Conservation (phyloP, 371 early-diverging fungal genomes). For the Mucor irregularis region DNA sequence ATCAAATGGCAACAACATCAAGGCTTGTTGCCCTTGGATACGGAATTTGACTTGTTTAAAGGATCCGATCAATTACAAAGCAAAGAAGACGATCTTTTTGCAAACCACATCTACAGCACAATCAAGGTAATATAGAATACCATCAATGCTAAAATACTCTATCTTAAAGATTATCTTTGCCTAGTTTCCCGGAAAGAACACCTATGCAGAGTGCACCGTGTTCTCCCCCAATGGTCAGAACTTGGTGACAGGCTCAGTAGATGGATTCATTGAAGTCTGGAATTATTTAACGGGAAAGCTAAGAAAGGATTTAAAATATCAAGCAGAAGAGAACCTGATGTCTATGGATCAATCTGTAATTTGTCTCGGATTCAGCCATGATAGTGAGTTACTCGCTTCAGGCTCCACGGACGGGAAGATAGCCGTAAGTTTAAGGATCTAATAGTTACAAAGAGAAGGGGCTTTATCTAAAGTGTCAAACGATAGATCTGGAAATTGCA, state of each 20-base stretch:
- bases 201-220: constrained; percentile 75
- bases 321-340: constrained; percentile 90
- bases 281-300: constrained; percentile 89
- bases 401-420: constrained; percentile 89
- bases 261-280: constrained; percentile 97
- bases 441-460: background rate
- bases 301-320: constrained; percentile 87
- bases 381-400: constrained; percentile 80
- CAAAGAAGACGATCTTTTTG: constrained; percentile 73
- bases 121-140: constrained; percentile 64
- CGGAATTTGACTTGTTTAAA: constrained; percentile 77
- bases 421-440: constrained; percentile 47
- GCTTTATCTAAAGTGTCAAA: no score
- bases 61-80: constrained; percentile 61
- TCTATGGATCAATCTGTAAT: constrained; percentile 90
- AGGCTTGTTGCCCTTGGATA: constrained; percentile 69
- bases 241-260: constrained; percentile 86
- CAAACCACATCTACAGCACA: constrained; percentile 59
- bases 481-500: constrained; percentile 74
- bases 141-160: no score
- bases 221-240: constrained; percentile 88
- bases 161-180: background rate
- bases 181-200: constrained; percentile 86
- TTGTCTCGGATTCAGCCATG: constrained; percentile 72
- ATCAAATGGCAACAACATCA: constrained; percentile 88